Evolutionary conservation across 805 yeast species (phyloP).

Genomic region (Ogataea degrootiae): DNA sequence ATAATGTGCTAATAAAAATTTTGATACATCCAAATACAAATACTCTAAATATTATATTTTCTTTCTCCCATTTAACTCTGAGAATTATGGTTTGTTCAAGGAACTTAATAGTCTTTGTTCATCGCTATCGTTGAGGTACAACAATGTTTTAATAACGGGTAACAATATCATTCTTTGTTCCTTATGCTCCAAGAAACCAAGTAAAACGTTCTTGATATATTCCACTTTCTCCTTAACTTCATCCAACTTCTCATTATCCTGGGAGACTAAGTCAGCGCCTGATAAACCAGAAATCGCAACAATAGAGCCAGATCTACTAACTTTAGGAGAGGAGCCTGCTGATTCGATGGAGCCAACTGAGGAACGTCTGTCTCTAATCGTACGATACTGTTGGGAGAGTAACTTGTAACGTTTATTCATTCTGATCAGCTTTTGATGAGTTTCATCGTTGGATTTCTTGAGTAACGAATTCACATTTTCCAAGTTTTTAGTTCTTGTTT

Average conservation of each 20-base stretch:
- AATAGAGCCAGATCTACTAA: conserved; percentile 19
- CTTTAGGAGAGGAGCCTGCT: conserved; percentile 16
- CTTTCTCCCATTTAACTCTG: no score
- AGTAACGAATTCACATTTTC: conserved; percentile 51
- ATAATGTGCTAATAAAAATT: no score
- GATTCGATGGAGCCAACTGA: conserved; percentile 18
- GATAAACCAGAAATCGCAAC: conserved; percentile 2
- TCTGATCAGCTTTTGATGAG: conserved; percentile 62
- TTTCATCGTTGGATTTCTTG: conserved; percentile 60
- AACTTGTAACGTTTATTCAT: conserved; percentile 65
- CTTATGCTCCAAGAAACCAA: conserved; percentile 86
- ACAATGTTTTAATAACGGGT: conserved; percentile 77
- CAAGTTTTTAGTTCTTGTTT: conserved; percentile 47
- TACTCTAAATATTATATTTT: no score
- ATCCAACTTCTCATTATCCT: conserved; percentile 17
- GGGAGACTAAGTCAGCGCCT: conserved; percentile 2
- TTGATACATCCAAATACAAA: no score
- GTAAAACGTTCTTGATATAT: conserved; percentile 81
- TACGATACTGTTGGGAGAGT: conserved; percentile 53
- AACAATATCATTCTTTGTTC: conserved; percentile 85
- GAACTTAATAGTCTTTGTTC: conserved; percentile 67
- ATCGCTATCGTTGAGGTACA: conserved; percentile 66
- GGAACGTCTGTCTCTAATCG: conserved; percentile 24
- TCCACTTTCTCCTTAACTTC: conserved; percentile 51
- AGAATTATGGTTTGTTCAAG: conserved; percentile 18